Base-by-base conservation (phyloP, 768 basidiomycete species). In the Mrakia gelida region DNA sequence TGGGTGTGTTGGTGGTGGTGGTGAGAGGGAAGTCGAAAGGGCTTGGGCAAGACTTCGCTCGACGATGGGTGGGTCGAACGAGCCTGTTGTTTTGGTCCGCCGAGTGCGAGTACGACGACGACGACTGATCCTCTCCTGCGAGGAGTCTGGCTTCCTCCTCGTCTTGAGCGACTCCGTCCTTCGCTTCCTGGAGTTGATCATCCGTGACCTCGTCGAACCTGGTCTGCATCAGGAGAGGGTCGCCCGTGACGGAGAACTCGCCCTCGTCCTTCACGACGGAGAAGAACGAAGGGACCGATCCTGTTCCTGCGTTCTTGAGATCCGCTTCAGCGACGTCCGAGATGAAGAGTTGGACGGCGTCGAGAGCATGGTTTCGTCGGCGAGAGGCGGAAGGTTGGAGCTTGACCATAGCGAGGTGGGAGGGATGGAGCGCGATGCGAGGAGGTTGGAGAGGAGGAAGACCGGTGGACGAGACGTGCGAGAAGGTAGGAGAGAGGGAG, bases 151-250 rank as follows among this genome's bases (percentile, higher is more conserved):
- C 11, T 5, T 65, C 63, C 18, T 32, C n/a, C 30, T 30, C 63
- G 18, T 65, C 11, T 13, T 41, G 34, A 18, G 34, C 67, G 18
- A 70, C 26, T 41, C 21, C 67, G 4, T 41, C 21, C 41, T 38
- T 34, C 18, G 67, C 67, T 38, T 70, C 67, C 23, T 38, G 34
- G 23, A 70, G 67, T 26, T n/a, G 26, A n/a, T 70, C 67, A 18
- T 70, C 67, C 41, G 67, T 70, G 34, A 70, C 67, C 41, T 70
- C 67, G 67, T 70, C 67, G 41, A 70, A 70, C 21, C 67, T 34
- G 21, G n/a, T 70, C 26, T 41, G 41, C 67, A 70, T 70, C 67
- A 70, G 16, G 18, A 70, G 6, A 3, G 67, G 67, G 26, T 70
- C 67, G 23, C 67, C 67, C 23, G 67, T 70, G 21, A 70, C 67